Evolutionary conservation across 1,284 basidiomycete species (phyloP), one percentile per base, ranked within the genome.

Genomic region (Leucoagaricus sp.): DNA sequence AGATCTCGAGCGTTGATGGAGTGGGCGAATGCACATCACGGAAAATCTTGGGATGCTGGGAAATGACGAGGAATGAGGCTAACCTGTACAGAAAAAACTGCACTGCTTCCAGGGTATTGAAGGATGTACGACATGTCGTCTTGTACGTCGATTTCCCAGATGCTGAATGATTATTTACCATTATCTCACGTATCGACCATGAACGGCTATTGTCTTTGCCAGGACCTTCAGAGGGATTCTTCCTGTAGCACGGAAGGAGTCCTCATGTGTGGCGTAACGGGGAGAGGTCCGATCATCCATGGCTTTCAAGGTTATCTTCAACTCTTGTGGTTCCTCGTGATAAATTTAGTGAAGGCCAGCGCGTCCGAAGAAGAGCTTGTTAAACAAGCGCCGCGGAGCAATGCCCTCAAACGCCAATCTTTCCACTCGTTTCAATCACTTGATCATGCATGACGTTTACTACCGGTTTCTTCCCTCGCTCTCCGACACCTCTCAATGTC

Each of bases 61-160:
- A 50, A 41, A 34, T 36, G 53, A 47, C 47, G 29, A 25, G 17
- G 48, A 56, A 44, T 50, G 31, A 17, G 40, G 23, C 61, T 53
- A 53, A 60, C 53, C 45, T 58, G 59, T 42, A 61, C 28, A 28
- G 21, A 45, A 23, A 54, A 58, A 57, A 47, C 49, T 47, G 58
- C 56, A 65, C 58, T 51, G 57, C 60, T 59, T 63, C 44, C 59
- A 61, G 60, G 64, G 53, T 62, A 53, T 44, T 44, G 46, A 25
- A 42, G 45, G 45, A 47, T 48, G 50, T 53, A 15, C 15, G 46
- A 56, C 15, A 36, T 34, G 26, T n/a, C n/a, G 33, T 53, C 25
- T 47, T 36, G 33, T 12, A n/a, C n/a, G n/a, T n/a, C n/a, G n/a
- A n/a, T n/a, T n/a, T n/a, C n/a, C 21, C 31, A 12, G 26, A 33